Conservation (phyloP, 177 flowering plant species). For the Vitis hybrid region DNA sequence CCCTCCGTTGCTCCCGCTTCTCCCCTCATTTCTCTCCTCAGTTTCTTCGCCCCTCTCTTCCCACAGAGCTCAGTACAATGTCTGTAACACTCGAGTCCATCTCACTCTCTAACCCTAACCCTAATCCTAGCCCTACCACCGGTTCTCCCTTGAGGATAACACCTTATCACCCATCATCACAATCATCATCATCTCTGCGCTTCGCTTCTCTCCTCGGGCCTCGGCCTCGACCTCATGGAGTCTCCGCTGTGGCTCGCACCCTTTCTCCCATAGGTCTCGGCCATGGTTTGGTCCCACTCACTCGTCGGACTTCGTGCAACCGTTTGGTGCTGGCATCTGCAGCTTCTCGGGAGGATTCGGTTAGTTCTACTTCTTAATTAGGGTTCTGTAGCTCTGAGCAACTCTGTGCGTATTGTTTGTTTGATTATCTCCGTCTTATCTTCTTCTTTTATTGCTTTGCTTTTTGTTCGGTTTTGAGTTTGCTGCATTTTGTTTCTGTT, state of each 20-base stretch:
- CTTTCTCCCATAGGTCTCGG: constrained; percentile 26
- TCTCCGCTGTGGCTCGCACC: constrained; percentile 4
- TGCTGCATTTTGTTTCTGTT: no score
- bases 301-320: constrained; percentile 11
- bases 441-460: not conserved
- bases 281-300: constrained; percentile 12
- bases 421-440: not conserved
- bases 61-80: constrained; percentile 12
- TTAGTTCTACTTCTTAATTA: constrained; percentile 20
- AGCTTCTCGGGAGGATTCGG: constrained; percentile 70
- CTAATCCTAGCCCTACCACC: constrained; percentile 17
- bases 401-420: not conserved
- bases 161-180: constrained; percentile 1
- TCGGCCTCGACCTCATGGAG: constrained; percentile 13
- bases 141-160: constrained; percentile 1
- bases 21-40: not conserved
- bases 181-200: constrained; percentile 15
- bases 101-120: constrained; percentile 29
- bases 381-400: not conserved
- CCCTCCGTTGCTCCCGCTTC: constrained; percentile 1
- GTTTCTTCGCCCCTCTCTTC: not conserved
- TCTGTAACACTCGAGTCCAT: constrained; percentile 21
- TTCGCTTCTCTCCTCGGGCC: constrained; percentile 15
- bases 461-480: no score
- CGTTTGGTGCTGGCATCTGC: constrained; percentile 38